Evolutionary conservation across 305 asterid species (phyloP).

Genomic region (Vinca major): DNA sequence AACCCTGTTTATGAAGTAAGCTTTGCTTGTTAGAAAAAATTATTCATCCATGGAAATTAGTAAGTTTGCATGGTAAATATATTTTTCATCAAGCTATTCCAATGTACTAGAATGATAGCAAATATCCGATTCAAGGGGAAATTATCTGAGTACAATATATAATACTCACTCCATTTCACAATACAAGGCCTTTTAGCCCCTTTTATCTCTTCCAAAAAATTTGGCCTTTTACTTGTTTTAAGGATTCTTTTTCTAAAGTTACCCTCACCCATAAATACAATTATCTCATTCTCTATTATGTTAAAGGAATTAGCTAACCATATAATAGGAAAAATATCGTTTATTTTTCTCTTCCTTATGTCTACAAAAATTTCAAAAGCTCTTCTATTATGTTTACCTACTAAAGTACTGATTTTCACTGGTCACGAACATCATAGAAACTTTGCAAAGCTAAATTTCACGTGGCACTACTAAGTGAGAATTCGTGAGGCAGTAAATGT

Average conservation of each 20-base stretch:
- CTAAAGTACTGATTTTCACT: neutral
- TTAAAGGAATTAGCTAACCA: no score
- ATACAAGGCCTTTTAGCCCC: no score
- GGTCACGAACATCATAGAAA: neutral
- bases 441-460: neutral
- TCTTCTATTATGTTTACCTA: no score
- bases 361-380: no score
- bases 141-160: neutral
- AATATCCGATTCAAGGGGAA: constrained; percentile 5
- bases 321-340: no score
- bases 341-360: no score
- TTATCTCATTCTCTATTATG: no score
- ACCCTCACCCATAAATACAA: no score
- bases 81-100: neutral
- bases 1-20: constrained; percentile 36
- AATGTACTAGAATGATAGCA: neutral
- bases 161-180: no score
- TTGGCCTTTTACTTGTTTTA: no score
- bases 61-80: neutral
- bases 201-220: no score
- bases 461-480: neutral
- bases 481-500: neutral
- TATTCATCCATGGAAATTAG: neutral
- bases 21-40: neutral
- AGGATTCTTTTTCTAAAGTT: no score